Base-by-base conservation (phyloP, 345 rosid species). In the Eucalyptus erythrocorys region DNA sequence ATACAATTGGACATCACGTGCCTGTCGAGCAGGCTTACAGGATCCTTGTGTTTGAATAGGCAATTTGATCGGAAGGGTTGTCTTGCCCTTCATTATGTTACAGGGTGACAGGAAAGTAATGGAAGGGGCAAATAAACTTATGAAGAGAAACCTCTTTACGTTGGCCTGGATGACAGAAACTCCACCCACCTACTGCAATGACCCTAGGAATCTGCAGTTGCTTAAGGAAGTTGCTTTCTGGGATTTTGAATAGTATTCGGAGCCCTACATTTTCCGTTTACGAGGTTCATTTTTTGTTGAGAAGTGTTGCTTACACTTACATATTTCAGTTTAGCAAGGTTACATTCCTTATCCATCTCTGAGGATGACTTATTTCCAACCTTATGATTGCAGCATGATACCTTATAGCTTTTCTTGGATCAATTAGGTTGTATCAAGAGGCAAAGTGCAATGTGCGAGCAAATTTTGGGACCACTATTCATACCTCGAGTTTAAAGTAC, bases 1-100 rank as follows among this genome's bases (percentile, higher is more conserved):
- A 15, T 15, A 6, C 51, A 49, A 15, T 15, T 0, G 21, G 51
- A 49, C 51, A 15, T 49, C 0, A 15, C 51, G 51, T 49, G 19
- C 51, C 51, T 49, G 51, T 49, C 19, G 7, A 49, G 51, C 19
- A 6, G 51, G 51, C 51, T 49, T 49, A 49, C 51, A 15, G 19
- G 51, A 49, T 49, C 0, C 15, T 49, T 49, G 51, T 13, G 17
- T 48, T 48, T 48, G 50, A 14, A 0, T 48, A 49, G 51, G 51
- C 51, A 49, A 49, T 49, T 49, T 49, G 51, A 5, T 49, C 51
- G 51, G 51, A 15, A 49, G 51, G 51, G 51, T 49, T 49, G 19
- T 49, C 51, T 49, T 49, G 51, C 51, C 50, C 50, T 48, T 48
- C 50, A 14, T 48, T 49, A 49, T 49, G 51, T 49, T 0, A 49